Percentiles rank a stretch among this genome's conserved stretches.
Evolutionary conservation across 768 basidiomycete species (phyloP).

Genomic region (Astraeus odoratus): DNA sequence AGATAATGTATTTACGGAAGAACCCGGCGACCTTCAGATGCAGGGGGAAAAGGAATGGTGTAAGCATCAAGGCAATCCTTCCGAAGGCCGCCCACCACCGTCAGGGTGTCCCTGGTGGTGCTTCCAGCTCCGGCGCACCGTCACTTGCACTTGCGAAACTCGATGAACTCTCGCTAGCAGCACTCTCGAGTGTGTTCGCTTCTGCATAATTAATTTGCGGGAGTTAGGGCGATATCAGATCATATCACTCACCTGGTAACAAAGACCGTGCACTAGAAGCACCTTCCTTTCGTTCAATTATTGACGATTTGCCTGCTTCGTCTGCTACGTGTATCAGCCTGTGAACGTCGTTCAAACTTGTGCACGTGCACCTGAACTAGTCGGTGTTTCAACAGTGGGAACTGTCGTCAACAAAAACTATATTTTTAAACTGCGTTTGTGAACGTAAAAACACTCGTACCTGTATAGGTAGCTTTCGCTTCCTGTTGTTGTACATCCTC

Average conservation of each 20-base stretch:
- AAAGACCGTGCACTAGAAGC: neutral
- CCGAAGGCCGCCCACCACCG: constrained; percentile 46
- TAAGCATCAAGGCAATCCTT: constrained; percentile 35
- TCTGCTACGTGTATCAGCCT: neutral
- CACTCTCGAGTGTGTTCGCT: constrained; percentile 3
- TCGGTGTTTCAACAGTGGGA: neutral
- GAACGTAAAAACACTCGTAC: neutral
- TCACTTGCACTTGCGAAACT: neutral
- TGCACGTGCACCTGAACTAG: constrained; percentile 1
- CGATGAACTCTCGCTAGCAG: constrained; percentile 7
- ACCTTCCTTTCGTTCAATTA: neutral
- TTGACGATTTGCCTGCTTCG: neutral
- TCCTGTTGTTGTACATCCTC: neutral
- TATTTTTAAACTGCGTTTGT: no score
- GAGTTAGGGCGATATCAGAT: neutral
- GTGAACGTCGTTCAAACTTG: neutral
- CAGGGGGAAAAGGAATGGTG: constrained; percentile 34
- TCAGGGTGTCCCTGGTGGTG: constrained; percentile 25
- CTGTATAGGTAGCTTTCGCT: neutral
- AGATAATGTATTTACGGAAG: constrained; percentile 35
- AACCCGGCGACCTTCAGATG: constrained; percentile 44
- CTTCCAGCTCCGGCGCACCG: neutral
- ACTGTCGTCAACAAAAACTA: neutral
- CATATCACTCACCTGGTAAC: neutral
- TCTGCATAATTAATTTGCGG: constrained; percentile 1